phyloP scores from a whole-genome alignment of 148 eudicot species.

The Heliosperma pusillum region DNA sequence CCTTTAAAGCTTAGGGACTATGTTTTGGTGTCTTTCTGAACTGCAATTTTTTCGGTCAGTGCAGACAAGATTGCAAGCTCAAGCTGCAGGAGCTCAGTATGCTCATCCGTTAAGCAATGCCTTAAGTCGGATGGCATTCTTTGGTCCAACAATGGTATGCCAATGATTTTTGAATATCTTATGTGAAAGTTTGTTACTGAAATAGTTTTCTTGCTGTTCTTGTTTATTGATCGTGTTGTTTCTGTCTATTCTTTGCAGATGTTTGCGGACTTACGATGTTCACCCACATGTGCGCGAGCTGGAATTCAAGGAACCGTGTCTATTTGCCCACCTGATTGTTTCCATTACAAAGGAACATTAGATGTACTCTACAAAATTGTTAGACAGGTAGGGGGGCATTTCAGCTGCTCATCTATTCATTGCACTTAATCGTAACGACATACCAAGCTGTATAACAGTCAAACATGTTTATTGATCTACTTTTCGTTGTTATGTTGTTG shows the following conservation, averaged over 20 bases:
- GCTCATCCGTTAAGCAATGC: slow-evolving; percentile 81
- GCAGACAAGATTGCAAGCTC: slow-evolving; percentile 98
- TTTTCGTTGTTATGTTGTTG: neutral
- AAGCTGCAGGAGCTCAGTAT: slow-evolving; percentile 89
- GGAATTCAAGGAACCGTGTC: slow-evolving; percentile 92
- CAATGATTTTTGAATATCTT: neutral
- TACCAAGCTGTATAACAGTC: neutral
- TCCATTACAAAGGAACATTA: slow-evolving; percentile 91
- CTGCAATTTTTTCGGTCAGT: neutral
- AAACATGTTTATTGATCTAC: neutral
- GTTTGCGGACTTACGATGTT: slow-evolving; percentile 97
- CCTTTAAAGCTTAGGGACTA: too few relatives aligned
- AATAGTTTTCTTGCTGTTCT: neutral
- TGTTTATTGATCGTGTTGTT: slow-evolving; percentile 20
- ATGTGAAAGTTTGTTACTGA: neutral
- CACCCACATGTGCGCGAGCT: slow-evolving; percentile 84
- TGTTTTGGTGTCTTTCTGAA: neutral
- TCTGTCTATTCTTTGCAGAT: slow-evolving; percentile 38
- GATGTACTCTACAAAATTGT: slow-evolving; percentile 83
- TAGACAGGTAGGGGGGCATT: slow-evolving; percentile 60
- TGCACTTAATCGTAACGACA: neutral
- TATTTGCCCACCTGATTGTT: slow-evolving; percentile 96
- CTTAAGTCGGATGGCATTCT: slow-evolving; percentile 81
- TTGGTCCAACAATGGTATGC: slow-evolving; percentile 90
- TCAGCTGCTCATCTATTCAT: neutral